Conservation (phyloP, 1,139 yeast genomes). For the Candida anutae region DNA sequence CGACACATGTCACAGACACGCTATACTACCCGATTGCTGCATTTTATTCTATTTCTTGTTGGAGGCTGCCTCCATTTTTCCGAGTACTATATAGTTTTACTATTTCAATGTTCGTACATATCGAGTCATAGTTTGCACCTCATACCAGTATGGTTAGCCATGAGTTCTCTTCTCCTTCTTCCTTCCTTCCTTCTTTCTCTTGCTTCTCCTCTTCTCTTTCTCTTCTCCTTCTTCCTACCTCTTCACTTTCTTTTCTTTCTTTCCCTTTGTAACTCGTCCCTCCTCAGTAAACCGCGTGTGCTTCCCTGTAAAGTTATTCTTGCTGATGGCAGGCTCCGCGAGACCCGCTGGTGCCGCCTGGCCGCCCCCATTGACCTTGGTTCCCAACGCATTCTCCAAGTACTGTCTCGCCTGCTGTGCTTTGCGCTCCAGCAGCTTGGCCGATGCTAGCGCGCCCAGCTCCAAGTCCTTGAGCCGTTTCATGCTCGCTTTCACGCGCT, state of each 20-base stretch:
- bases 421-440: slow-evolving; percentile 13
- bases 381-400: slow-evolving; percentile 39
- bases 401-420: slow-evolving; percentile 34
- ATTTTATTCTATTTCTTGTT: no score
- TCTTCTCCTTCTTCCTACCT: slow-evolving; percentile 1
- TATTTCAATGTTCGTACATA: no score
- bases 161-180: no score
- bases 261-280: slow-evolving; percentile 4
- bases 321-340: slow-evolving; percentile 51
- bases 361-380: slow-evolving; percentile 22
- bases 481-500: slow-evolving; percentile 65
- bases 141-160: no score
- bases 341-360: slow-evolving; percentile 19
- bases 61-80: no score
- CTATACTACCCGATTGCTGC: no score
- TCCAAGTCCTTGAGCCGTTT: slow-evolving; percentile 45
- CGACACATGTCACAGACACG: no score
- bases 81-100: no score
- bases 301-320: slow-evolving; percentile 47
- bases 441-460: slow-evolving; percentile 9
- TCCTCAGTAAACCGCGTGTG: slow-evolving; percentile 47
- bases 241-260: slow-evolving; percentile 2
- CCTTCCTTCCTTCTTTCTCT: neutral
- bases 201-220: neutral
- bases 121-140: no score